Evolutionary conservation across 768 basidiomycete genomes (phyloP), one percentile per base, ranked within the genome.

Genomic region (Dioszegia hungarica): DNA sequence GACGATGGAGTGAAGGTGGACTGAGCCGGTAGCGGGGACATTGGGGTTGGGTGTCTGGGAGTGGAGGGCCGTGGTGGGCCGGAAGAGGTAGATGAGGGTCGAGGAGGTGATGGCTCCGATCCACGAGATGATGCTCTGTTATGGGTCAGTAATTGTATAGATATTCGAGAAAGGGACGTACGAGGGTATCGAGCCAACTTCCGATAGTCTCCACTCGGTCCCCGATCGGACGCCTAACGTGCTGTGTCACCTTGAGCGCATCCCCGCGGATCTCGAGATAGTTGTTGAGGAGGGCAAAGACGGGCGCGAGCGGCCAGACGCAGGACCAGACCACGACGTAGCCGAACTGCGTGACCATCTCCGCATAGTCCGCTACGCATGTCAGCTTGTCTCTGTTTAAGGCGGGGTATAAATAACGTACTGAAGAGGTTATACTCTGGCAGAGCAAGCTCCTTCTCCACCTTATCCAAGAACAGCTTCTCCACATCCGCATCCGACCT

Each of bases 281-380:
- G 75, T 99, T 97, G 80, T 98, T 99, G 45, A 95, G 66, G 20
- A 94, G 80, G 0, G 90, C 87, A 82, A 91, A 89, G 9, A 86
- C 83, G 24, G 90, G 85, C 2, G 90, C 87, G 17, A 98, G 79
- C 2, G 93, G 90, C 91, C 92, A 98, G 57, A 93, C 89, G 28
- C 89, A 86, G 43, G 86, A 88, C 90, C 92, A 98, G 20, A 97
- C 79, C 8, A 84, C 85, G 28, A 97, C 85, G 71, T 94, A 92
- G 0, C 94, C 93, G 73, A 94, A 95, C 68, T 78, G 77, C 9
- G 88, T 87, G 15, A 89, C 89, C 93, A 99, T 97, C 78, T 99
- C 95, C 67, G 84, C 85, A 76, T 94, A 99, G 77, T 97, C 94
- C 50, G 68, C 77, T 78, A 56, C 15, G 12, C 8, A 37, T 46